These are phyloP conservation scores for Podospora comata DNA, from an alignment of 495 filamentous ascomycete genomes.

Conservation along the genomic window DNA sequence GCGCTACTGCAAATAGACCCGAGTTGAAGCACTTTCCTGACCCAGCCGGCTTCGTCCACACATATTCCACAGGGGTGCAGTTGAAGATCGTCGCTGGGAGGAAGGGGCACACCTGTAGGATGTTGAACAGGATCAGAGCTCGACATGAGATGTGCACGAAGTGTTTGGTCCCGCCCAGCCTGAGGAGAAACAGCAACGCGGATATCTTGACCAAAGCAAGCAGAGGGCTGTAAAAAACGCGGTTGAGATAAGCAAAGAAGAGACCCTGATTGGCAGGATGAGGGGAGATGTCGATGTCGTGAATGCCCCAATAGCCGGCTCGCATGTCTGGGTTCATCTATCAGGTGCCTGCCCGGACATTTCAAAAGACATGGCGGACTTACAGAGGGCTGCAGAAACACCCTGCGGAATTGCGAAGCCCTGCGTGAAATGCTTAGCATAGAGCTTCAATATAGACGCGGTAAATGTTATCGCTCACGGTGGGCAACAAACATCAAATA, in stretches of 20 bases:
- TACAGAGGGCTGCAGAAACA: constrained; percentile 36
- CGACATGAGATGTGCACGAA: constrained; percentile 40
- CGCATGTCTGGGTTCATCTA: constrained; percentile 26
- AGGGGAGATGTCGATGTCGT: constrained; percentile 43
- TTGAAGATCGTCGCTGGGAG: constrained; percentile 56
- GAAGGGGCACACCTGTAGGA: constrained; percentile 48
- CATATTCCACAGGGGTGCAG: constrained; percentile 45
- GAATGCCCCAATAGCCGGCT: constrained; percentile 47
- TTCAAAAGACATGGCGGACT: constrained; percentile 7
- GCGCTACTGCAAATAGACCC: constrained; percentile 39
- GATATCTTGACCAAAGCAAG: constrained; percentile 57
- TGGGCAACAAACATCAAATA: constrained; percentile 39
- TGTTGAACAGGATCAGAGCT: constrained; percentile 46
- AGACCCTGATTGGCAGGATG: constrained; percentile 31
- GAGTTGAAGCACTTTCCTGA: constrained; percentile 46
- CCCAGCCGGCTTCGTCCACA: constrained; percentile 35
- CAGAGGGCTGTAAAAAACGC: constrained; percentile 59
- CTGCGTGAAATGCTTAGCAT: constrained; percentile 4
- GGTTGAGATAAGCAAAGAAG: constrained; percentile 48
- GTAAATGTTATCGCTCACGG: constrained; percentile 25
- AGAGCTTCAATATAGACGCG: not conserved
- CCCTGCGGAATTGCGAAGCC: constrained; percentile 37
- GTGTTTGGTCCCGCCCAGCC: constrained; percentile 40
- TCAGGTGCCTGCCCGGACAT: not conserved
- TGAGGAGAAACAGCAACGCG: constrained; percentile 56